Base-by-base conservation (phyloP, 2,329 filamentous ascomycete genomes). In the Torrubiella hemipterigena region DNA sequence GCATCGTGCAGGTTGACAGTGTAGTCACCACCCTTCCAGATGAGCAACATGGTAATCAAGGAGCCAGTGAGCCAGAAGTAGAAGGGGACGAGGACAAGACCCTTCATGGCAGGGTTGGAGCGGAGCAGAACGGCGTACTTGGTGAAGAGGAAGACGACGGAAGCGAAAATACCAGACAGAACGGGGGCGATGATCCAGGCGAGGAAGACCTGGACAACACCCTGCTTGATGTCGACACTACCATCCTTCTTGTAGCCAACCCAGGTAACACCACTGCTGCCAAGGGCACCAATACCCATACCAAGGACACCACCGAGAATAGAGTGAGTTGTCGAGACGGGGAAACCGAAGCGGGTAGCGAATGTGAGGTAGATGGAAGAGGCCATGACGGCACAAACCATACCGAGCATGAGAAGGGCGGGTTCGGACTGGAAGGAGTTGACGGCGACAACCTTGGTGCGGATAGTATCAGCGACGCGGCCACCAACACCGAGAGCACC, bases 281-380 rank as follows among this genome's bases (percentile, higher is more conserved):
- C 72, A 17, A 75, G 52, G 8, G 60, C 51, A 10, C 69, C 72
- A 22, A 77, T 58, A 27, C 71, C 72, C 44, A 73, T 69, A 34
- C 73, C 73, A 33, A 74, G 56, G 18, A 77, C 61, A 38, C 69
- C 69, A 13, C 68, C 69, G 38, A 76, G 63, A 37, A 76, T 63
- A 10, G 69, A 72, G 48, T 76, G 70, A 2, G 72, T 77, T 4
- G 73, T 74, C 0, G 69, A 75, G 14, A 76, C 70, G 21, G 71
- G 73, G 39, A 73, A 58, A 22, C 69, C 69, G 38, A 66, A 45
- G 23, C 47, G 50, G 4, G 72, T 76, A 23, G 65, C 65, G 38
- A 71, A 47, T 36, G 70, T 73, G n/a, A 77, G 59, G 54, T 69
- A 76, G 12, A 55, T 40, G 0, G 70, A 63, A 11, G 68, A 70